These are phyloP conservation scores for Chalara sp. DNA, from an alignment of 2,329 filamentous ascomycete genomes.

Conservation along the genomic window DNA sequence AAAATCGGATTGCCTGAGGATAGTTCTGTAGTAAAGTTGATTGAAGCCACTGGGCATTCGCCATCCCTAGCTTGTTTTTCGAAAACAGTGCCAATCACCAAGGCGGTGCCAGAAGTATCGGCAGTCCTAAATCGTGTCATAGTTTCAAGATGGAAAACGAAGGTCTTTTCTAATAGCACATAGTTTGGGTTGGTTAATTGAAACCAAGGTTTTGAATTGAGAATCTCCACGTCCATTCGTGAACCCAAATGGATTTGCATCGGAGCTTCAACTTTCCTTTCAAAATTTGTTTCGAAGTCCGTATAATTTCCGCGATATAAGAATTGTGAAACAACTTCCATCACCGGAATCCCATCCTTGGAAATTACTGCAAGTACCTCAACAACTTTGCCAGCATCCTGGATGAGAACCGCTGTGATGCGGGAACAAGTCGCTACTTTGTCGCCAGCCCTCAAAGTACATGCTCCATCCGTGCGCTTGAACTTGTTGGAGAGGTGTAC, in stretches of 20 bases:
- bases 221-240: conserved; percentile 19
- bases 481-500: conserved; percentile 94
- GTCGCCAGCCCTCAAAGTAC: conserved; percentile 88
- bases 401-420: conserved; percentile 93
- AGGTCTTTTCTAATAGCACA: not conserved
- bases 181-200: not conserved
- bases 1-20: conserved; percentile 96
- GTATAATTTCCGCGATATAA: conserved; percentile 84
- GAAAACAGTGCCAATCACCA: not conserved
- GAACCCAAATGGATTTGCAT: not conserved
- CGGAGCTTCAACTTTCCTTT: conserved; percentile 30
- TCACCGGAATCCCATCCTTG: conserved; percentile 72
- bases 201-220: conserved; percentile 34
- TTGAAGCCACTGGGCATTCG: not conserved
- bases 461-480: conserved; percentile 88
- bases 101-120: not conserved
- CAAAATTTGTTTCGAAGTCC: conserved; percentile 95
- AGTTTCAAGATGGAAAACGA: not conserved
- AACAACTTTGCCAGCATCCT: conserved; percentile 98
- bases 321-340: conserved; percentile 97
- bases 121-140: not conserved
- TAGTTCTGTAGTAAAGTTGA: conserved; percentile 82
- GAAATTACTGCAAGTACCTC: conserved; percentile 91
- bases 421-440: conserved; percentile 82
- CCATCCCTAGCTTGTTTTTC: no score